phyloP scores from a whole-genome alignment of 163 green algal species.

The Scenedesmus sp. region DNA sequence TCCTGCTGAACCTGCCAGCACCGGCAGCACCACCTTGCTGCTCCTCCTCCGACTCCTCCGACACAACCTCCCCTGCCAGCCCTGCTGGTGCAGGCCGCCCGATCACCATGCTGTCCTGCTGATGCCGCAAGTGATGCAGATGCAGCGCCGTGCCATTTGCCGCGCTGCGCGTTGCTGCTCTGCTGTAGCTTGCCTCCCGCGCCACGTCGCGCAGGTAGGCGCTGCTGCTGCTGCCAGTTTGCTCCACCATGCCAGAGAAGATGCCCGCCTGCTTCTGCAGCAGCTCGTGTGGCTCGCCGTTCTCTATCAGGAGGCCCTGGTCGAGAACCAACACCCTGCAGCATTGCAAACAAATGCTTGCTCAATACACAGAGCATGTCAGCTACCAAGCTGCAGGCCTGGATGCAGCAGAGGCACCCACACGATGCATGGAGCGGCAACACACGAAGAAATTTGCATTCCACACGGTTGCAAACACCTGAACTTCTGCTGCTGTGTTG shows the following conservation, averaged over 20 bases:
- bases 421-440: no score
- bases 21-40: not conserved
- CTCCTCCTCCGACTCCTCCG: not conserved
- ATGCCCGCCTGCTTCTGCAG: slow-evolving; percentile 57
- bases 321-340: slow-evolving; percentile 63
- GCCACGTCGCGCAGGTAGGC: slow-evolving; percentile 60
- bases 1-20: not conserved
- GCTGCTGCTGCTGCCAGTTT: slow-evolving; percentile 58
- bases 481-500: no score
- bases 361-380: not conserved
- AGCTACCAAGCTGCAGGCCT: no score
- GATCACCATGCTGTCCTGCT: slow-evolving; percentile 27
- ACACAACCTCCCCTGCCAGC: not conserved
- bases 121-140: not conserved
- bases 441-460: no score
- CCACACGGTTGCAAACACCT: no score
- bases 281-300: slow-evolving; percentile 61
- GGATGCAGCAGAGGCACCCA: no score
- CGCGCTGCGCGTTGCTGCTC: not conserved
- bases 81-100: slow-evolving; percentile 8
- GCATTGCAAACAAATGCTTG: not conserved
- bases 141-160: not conserved
- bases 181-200: slow-evolving; percentile 37
- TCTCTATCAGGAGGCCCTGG: slow-evolving; percentile 61
- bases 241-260: slow-evolving; percentile 66